Percentiles rank a stretch among this genome's conserved stretches.
These are phyloP conservation scores for Bipolaris gigantea DNA, from an alignment of 2,329 filamentous ascomycete species.

Conservation along the genomic window DNA sequence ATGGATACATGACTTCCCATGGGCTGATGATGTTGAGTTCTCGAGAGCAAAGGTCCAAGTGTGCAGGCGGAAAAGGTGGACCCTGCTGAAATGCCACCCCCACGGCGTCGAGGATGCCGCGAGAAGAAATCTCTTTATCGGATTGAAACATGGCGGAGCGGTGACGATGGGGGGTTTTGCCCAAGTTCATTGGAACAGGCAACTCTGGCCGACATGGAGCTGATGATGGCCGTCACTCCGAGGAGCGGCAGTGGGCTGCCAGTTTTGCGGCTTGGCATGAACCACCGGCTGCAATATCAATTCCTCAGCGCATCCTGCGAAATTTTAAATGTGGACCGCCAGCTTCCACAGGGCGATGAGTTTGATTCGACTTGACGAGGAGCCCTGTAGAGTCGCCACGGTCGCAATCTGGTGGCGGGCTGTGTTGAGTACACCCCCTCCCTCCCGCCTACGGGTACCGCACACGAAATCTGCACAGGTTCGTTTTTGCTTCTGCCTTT, in stretches of 20 bases:
- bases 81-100: neutral
- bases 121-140: neutral
- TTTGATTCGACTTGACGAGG: neutral
- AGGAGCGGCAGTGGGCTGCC: neutral
- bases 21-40: neutral
- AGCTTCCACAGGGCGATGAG: neutral
- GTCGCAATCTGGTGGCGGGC: neutral
- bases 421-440: no score
- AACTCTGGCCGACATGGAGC: neutral
- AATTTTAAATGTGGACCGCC: neutral
- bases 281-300: neutral
- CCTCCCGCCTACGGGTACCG: neutral
- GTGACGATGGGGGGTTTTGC: neutral
- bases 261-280: neutral
- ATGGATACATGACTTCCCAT: neutral
- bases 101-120: neutral
- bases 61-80: neutral
- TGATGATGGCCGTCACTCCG: neutral
- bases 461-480: neutral
- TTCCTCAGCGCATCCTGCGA: neutral
- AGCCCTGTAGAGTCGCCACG: neutral
- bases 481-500: no score
- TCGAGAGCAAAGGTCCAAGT: neutral
- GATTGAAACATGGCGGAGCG: neutral
- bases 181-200: neutral